Evolutionary conservation across 306 rosid species (phyloP), one percentile per base, ranked within the genome.

Genomic region (Acacia confusa): DNA sequence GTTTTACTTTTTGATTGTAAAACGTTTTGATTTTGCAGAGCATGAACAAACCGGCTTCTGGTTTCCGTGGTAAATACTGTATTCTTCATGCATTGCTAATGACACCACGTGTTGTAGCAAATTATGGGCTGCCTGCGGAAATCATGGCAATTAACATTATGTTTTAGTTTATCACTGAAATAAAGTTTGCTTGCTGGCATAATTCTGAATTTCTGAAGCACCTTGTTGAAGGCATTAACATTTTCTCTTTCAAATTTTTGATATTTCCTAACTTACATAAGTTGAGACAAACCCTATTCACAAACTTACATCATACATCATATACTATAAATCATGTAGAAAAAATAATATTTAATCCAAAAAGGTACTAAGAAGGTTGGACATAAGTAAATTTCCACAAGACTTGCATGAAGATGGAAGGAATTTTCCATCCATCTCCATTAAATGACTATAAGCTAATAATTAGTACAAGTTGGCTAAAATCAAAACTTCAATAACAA

Each of bases 21-120:
- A 85, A 81, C 80, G 48, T 79, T 87, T 84, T 45, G 75, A 74
- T 77, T 83, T 87, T 79, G 85, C 81, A 75, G 74, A 72, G 83
- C 78, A 67, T 83, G 93, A 68, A 85, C 72, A 47, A 17, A 64
- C 63, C 80, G 83, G 82, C 87, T 52, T 76, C 81, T 69, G 86
- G 80, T 81, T 84, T 76, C 82, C 58, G 75, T 88, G 85, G 88
- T 77, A 75, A 65, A 63, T 83, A 74, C 78, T 86, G 85, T 79
- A 79, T 68, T 65, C 66, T 72, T 70, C 70, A 28, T 76, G 74
- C 81, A 79, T 83, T 80, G 70, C 63, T 55, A 55, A 70, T 79
- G 84, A 82, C 77, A 68, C 81, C 76, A 77, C 63, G 58, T 70
- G 36, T 48, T 78, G 76, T 84, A 82, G 88, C 82, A 27, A 82